These are phyloP conservation scores for Podospora bellae-mahoneyi DNA, from an alignment of 495 filamentous ascomycete genomes.

Conservation along the genomic window DNA sequence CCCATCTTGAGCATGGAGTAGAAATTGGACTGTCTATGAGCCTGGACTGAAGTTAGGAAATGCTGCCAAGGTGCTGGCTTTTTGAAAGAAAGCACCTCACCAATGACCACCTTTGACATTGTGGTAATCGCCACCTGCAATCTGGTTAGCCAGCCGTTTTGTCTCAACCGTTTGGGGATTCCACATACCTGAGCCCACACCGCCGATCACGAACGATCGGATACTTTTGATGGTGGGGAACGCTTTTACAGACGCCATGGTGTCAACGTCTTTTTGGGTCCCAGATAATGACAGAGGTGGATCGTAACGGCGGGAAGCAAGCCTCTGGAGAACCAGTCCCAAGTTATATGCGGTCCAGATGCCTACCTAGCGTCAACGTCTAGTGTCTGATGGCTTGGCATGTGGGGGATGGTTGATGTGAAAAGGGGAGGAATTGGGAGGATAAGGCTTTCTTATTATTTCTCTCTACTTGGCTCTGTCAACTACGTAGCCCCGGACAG, in stretches of 20 bases:
- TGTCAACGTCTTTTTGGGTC: background rate
- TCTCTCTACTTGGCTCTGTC: background rate
- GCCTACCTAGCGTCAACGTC: conserved; percentile 6
- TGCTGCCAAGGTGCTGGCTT: too few species aligned
- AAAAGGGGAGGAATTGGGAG: background rate
- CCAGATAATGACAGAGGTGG: background rate
- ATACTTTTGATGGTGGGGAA: conserved; percentile 78
- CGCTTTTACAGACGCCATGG: conserved; percentile 45
- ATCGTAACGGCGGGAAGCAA: background rate
- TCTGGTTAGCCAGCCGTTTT: background rate
- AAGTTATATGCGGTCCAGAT: background rate
- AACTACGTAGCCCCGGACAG: background rate
- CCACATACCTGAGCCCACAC: conserved; percentile 67
- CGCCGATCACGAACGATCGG: conserved; percentile 76
- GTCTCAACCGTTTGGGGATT: background rate
- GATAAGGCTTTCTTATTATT: background rate
- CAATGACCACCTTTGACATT: conserved; percentile 92
- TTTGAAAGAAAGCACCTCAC: conserved; percentile 33
- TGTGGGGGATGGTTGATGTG: background rate
- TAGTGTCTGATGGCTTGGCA: background rate
- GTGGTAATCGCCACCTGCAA: conserved; percentile 77
- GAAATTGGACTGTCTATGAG: conserved; percentile 87
- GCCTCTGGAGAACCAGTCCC: background rate
- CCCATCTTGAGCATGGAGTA: conserved; percentile 85
- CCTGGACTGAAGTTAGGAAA: conserved; percentile 40